Base-by-base conservation (phyloP, 192 early-diverging fungal species). In the Podila horticola region DNA sequence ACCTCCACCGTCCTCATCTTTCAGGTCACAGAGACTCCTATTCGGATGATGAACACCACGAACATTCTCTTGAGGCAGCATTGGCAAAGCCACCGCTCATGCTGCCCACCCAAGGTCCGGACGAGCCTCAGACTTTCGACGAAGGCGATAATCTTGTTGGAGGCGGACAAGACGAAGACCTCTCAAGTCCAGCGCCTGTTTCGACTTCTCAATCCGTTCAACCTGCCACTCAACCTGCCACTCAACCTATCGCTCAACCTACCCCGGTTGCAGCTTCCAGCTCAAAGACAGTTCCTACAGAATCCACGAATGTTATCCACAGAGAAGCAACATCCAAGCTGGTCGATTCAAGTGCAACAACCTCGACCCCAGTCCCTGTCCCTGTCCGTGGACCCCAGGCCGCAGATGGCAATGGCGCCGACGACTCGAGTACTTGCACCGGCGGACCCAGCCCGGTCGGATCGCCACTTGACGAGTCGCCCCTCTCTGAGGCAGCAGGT, bases 131-230 rank as follows among this genome's bases (percentile, higher is more conserved):
- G 28, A 68, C 31, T 48, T 72, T 41, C 45, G 70, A 79, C 2
- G 65, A 79, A 48, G 66, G 76, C 22, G 70, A 72, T 51, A 79
- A 79, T 41, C 60, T 79, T 38, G 70, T 69, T 38, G 76, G 76
- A 60, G 76, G 66, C 7, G 76, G 76, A 49, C 76, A 79, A 51
- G 76, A 79, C 19, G 75, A 79, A 24, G 64, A 71, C 30, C 24
- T 65, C 0, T 59, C 74, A 8, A 41, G 22, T 17, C 61, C 67
- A n/a, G 41, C 51, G 8, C 34, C 17, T 7, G 62, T 13, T 38
- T 6, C 9, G 8, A 26, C 41, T 29, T n/a, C 60, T 26, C 17
- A 19, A 26, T 2, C 59, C 17, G 7, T 13, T 20, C 19, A 11
- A 28, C 60, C 30, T 33, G 26, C 60, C 29, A 61, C 3, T 61